These are phyloP conservation scores for Aphanomyces cochlioides DNA, from an alignment of 352 stramenopile genomes.

Conservation along the genomic window DNA sequence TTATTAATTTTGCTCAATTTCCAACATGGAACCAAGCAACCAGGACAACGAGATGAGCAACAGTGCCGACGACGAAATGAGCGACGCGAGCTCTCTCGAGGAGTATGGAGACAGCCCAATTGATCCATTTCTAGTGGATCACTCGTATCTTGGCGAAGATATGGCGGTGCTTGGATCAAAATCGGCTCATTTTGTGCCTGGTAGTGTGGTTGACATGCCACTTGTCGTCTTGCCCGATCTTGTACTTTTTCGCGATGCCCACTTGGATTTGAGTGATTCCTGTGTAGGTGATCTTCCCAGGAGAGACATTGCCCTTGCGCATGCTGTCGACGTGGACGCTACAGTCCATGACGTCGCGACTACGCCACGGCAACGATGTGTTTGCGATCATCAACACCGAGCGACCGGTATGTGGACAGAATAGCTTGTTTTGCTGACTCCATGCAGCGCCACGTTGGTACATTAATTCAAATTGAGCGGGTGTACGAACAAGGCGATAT, in stretches of 20 bases:
- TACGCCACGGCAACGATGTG: constrained; percentile 14
- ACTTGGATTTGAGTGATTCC: not conserved
- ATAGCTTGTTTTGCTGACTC: not conserved
- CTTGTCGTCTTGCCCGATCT: constrained; percentile 73
- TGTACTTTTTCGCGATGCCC: constrained; percentile 38
- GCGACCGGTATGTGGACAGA: not conserved
- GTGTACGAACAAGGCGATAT: constrained; percentile 25
- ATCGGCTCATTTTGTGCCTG: constrained; percentile 47
- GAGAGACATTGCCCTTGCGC: constrained; percentile 67
- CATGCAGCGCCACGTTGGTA: constrained; percentile 22
- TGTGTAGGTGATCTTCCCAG: constrained; percentile 72
- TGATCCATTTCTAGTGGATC: constrained; percentile 27
- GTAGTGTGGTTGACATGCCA: constrained; percentile 51
- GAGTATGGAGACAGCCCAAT: not conserved
- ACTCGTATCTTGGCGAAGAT: constrained; percentile 73
- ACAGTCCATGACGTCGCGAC: constrained; percentile 23
- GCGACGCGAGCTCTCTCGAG: not conserved
- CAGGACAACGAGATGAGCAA: too few relatives aligned
- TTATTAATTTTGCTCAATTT: too few relatives aligned
- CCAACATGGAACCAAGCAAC: too few relatives aligned
- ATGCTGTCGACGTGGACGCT: constrained; percentile 62
- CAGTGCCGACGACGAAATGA: too few relatives aligned
- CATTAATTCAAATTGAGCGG: constrained; percentile 28
- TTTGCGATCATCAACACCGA: constrained; percentile 27
- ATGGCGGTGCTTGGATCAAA: constrained; percentile 50